A percentile compares a stretch with the other conserved stretches of the same genome.
Evolutionary conservation across 495 filamentous ascomycete genomes (phyloP).

Genomic region (Neurospora tetrasperma): DNA sequence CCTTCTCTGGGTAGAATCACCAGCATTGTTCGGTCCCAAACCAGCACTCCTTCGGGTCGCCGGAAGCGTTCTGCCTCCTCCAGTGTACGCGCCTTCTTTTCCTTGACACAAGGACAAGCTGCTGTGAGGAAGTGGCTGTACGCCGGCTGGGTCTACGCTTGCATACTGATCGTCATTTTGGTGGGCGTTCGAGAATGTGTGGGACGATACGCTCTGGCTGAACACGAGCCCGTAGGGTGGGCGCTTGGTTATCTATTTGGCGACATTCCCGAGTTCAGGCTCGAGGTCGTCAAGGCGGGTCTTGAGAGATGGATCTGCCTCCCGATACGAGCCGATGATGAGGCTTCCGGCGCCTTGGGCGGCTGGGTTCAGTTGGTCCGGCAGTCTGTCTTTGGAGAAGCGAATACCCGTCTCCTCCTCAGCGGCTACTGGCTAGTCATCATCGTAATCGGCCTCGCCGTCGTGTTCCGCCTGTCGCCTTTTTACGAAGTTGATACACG

Average conservation of each 20-base stretch:
- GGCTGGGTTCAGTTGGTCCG: constrained; percentile 53
- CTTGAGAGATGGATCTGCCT: constrained; percentile 69
- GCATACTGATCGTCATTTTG: constrained; percentile 54
- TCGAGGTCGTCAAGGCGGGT: constrained; percentile 52
- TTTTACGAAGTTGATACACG: constrained; percentile 83
- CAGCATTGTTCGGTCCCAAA: constrained; percentile 19
- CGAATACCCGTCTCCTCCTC: constrained; percentile 73
- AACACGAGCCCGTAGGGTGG: constrained; percentile 82
- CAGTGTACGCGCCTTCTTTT: constrained; percentile 60
- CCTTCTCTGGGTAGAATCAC: constrained; percentile 26
- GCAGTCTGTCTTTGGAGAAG: constrained; percentile 52
- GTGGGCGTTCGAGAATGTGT: constrained; percentile 63
- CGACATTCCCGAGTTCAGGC: constrained; percentile 56
- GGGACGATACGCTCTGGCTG: constrained; percentile 50
- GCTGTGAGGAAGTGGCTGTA: constrained; percentile 71
- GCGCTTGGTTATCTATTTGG: constrained; percentile 83
- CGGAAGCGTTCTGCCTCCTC: constrained; percentile 58
- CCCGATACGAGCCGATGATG: constrained; percentile 34
- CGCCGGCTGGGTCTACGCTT: constrained; percentile 63
- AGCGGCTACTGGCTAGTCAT: constrained; percentile 60
- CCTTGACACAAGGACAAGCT: constrained; percentile 71
- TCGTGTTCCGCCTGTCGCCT: constrained; percentile 62
- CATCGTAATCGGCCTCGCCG: constrained; percentile 55
- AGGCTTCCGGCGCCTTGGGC: constrained; percentile 28
- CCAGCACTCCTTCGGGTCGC: constrained; percentile 53